Evolutionary conservation across 768 basidiomycete species (phyloP).

Genomic region (Pholiota molesta): DNA sequence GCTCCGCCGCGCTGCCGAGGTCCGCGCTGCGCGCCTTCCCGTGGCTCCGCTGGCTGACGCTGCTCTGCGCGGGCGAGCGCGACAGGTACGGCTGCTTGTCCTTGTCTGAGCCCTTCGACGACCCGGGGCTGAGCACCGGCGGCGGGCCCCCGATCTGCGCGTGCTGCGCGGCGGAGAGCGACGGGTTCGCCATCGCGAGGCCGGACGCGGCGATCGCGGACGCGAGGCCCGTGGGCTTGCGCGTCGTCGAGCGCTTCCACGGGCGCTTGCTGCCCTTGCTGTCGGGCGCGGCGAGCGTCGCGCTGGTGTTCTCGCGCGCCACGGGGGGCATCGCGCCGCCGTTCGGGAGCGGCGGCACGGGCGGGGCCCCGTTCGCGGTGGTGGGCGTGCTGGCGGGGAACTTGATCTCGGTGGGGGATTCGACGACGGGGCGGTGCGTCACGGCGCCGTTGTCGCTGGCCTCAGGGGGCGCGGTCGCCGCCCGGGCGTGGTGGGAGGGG

Average conservation of each 20-base stretch:
- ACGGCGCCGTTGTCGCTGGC: conserved; percentile 18
- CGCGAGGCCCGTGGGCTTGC: conserved; percentile 64
- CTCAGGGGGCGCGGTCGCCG: conserved; percentile 32
- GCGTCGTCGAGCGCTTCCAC: conserved; percentile 44
- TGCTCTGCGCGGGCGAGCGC: conserved; percentile 28
- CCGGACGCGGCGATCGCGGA: conserved; percentile 69
- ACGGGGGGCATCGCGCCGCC: conserved; percentile 11
- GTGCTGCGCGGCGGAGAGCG: conserved; percentile 49
- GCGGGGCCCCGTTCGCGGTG: conserved; percentile 16
- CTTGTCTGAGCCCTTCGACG: conserved; percentile 16
- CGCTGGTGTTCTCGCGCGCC: conserved; percentile 16
- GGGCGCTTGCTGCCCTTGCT: conserved; percentile 39
- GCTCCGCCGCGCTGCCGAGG: conserved; percentile 21
- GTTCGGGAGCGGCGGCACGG: conserved; percentile 20
- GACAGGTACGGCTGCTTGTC: conserved; percentile 28
- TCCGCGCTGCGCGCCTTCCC: conserved; percentile 32
- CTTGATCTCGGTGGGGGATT: conserved; percentile 47
- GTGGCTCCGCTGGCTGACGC: conserved; percentile 26
- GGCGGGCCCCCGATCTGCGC: conserved; percentile 34
- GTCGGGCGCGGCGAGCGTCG: conserved; percentile 14
- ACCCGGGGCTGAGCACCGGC: conserved; percentile 17
- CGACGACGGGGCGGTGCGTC: conserved; percentile 39
- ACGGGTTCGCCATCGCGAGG: conserved; percentile 64
- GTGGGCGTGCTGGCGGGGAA: conserved; percentile 21
- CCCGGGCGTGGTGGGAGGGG: conserved; percentile 24